Evolutionary conservation across 345 rosid species (phyloP), one percentile per base, ranked within the genome.

Genomic region (Cardamine chenopodiifolia): DNA sequence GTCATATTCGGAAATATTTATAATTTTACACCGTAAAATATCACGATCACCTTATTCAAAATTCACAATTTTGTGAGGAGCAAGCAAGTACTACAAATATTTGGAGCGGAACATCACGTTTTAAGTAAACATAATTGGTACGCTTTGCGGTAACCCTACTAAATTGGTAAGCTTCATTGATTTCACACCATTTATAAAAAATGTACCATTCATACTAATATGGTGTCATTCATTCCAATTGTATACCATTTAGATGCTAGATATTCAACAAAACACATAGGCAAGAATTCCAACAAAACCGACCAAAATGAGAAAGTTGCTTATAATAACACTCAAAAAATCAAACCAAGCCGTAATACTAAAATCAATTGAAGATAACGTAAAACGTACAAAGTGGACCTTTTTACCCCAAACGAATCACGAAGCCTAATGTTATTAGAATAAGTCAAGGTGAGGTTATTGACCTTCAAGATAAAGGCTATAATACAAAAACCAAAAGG

Each of bases 351-450:
- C 76, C 76, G 76, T 70, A 57, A 71, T 70, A 32, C 15, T 60
- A 29, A 20, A 49, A 60, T 29, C 62, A 50, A 18, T 19, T 28
- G 15, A 52, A 53, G 44, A 50, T 69, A 55, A 76, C 71, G 75
- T 76, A 40, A 53, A 45, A 76, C 65, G 66, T 69, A 54, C 65
- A 76, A 76, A 54, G 75, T 53, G 70, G 79, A 54, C 70, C 79
- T 62, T 44, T 68, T 62, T 8, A 52, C 42, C 20, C 5, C 44
- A 50, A 28, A 15, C 25, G 25, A 56, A 34, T 44, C 26, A 63
- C 53, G 52, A 48, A 47, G 40, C 66, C 59, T 70, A 40, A 56
- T 56, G 59, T 13, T 42, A 10, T 42, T 56, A 26, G 65, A 44
- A 76, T 37, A 70, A 47, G 66, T 76, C 71, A 76, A 45, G 75